Evolutionary conservation across 257 asterid species (phyloP).

Genomic region (Nicotiana otophora): DNA sequence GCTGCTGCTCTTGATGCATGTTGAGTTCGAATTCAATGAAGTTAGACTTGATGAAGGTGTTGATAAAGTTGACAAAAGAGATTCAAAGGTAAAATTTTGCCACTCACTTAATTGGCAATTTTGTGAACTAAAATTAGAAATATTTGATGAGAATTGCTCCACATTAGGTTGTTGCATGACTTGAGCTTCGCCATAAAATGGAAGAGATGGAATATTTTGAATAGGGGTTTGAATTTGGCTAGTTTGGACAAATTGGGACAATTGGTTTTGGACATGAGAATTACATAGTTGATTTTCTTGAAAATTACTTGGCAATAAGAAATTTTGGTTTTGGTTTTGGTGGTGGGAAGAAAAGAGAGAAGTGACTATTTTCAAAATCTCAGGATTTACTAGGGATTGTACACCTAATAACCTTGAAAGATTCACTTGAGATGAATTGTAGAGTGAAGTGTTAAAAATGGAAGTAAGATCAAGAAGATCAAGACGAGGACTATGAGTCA

Average conservation of each 20-base stretch:
- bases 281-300: slow-evolving; percentile 23
- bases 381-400: slow-evolving; percentile 48
- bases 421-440: slow-evolving; percentile 24
- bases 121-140: slow-evolving; percentile 22
- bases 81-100: slow-evolving; percentile 14
- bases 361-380: slow-evolving; percentile 39
- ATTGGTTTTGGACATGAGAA: slow-evolving; percentile 20
- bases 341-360: slow-evolving; percentile 36
- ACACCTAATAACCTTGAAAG: slow-evolving; percentile 47
- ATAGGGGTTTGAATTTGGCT: slow-evolving; percentile 30
- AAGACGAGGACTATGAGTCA: slow-evolving; percentile 68
- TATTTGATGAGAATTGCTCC: slow-evolving; percentile 13
- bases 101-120: slow-evolving; percentile 30
- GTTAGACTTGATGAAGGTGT: slow-evolving; percentile 65
- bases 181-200: slow-evolving; percentile 17
- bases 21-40: slow-evolving; percentile 41
- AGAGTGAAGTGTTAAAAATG: slow-evolving; percentile 29
- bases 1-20: slow-evolving; percentile 21
- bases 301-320: slow-evolving; percentile 18
- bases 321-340: slow-evolving; percentile 25
- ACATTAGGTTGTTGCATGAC: slow-evolving; percentile 33
- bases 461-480: slow-evolving; percentile 70
- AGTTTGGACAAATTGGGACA: slow-evolving; percentile 23
- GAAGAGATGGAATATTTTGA: slow-evolving; percentile 18
- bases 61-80: slow-evolving; percentile 52